Evolutionary conservation across 2,329 filamentous ascomycete genomes (phyloP).

Genomic region (Bretziella fagacearum): DNA sequence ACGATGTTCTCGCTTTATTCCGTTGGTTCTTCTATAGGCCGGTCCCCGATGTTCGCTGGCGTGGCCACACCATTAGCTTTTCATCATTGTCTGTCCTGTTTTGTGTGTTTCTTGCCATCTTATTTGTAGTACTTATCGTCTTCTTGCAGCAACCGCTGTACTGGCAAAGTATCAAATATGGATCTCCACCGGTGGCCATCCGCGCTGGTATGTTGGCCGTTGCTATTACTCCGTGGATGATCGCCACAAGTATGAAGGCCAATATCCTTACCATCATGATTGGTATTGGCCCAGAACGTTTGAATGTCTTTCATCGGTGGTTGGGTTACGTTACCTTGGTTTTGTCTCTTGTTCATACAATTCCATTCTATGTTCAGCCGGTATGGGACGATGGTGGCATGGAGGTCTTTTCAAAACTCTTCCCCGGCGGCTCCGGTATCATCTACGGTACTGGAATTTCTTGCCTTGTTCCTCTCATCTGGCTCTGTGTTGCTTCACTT

Average conservation of each 20-base stretch:
- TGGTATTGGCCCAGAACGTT: slow-evolving; percentile 76
- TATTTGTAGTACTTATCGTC: slow-evolving; percentile 63
- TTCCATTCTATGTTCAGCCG: slow-evolving; percentile 81
- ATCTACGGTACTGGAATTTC: slow-evolving; percentile 78
- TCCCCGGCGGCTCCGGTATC: slow-evolving; percentile 45
- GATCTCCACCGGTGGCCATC: slow-evolving; percentile 76
- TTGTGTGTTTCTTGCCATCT: slow-evolving; percentile 48
- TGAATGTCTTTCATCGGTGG: slow-evolving; percentile 91
- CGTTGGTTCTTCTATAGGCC: slow-evolving; percentile 82
- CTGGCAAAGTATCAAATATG: slow-evolving; percentile 71
- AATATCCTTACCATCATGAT: slow-evolving; percentile 73
- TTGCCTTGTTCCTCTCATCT: slow-evolving; percentile 61
- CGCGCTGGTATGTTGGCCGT: slow-evolving; percentile 83
- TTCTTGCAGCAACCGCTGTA: slow-evolving; percentile 81
- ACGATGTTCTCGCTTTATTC: slow-evolving; percentile 66
- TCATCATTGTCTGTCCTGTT: slow-evolving; percentile 59
- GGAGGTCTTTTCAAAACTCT: slow-evolving; percentile 51
- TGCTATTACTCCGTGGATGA: slow-evolving; percentile 82
- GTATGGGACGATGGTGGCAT: slow-evolving; percentile 67
- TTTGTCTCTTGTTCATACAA: slow-evolving; percentile 63
- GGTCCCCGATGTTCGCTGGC: slow-evolving; percentile 54
- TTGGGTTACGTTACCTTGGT: slow-evolving; percentile 73
- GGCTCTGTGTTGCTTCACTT: slow-evolving; percentile 73
- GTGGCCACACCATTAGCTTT: slow-evolving; percentile 55
- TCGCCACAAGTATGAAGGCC: slow-evolving; percentile 78